Evolutionary conservation across 2,329 filamentous ascomycete species (phyloP).

Genomic region (Fusarium hainanense): DNA sequence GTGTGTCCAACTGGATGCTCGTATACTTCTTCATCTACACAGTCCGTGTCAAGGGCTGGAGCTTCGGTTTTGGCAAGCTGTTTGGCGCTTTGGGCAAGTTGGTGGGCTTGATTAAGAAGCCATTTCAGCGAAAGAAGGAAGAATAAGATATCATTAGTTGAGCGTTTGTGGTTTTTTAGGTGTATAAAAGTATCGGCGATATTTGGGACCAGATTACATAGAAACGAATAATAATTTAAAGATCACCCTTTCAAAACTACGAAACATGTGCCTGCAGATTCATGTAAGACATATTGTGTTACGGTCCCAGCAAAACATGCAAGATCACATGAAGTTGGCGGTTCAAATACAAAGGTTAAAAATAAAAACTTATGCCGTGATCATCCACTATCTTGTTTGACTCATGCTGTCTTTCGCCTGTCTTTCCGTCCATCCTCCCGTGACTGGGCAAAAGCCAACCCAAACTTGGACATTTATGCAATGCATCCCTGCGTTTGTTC

Average conservation of each 20-base stretch:
- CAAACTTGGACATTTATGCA: constrained; percentile 1
- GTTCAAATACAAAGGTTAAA: constrained; percentile 10
- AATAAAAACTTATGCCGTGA: constrained; percentile 31
- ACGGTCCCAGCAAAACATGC: neutral
- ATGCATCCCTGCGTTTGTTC: constrained; percentile 16
- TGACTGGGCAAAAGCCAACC: constrained; percentile 8
- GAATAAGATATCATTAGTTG: neutral
- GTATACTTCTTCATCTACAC: constrained; percentile 84
- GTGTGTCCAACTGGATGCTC: constrained; percentile 74
- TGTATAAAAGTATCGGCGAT: neutral
- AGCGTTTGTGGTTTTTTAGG: neutral
- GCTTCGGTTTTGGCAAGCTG: constrained; percentile 69
- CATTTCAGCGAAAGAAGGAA: constrained; percentile 34
- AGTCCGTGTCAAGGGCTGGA: constrained; percentile 76
- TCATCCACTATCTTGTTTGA: constrained; percentile 16
- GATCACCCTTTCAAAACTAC: neutral
- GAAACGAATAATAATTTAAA: neutral
- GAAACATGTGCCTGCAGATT: too few species aligned
- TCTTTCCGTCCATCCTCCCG: constrained; percentile 9
- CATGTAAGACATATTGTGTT: neutral
- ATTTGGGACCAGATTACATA: neutral
- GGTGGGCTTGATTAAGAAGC: constrained; percentile 34
- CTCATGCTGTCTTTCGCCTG: constrained; percentile 5
- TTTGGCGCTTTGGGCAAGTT: constrained; percentile 36
- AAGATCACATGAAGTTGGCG: neutral